Percentiles rank a stretch among this genome's conserved stretches.
These are phyloP conservation scores for Botrytis tulipae DNA, from an alignment of 2,329 filamentous ascomycete genomes.

Conservation along the genomic window DNA sequence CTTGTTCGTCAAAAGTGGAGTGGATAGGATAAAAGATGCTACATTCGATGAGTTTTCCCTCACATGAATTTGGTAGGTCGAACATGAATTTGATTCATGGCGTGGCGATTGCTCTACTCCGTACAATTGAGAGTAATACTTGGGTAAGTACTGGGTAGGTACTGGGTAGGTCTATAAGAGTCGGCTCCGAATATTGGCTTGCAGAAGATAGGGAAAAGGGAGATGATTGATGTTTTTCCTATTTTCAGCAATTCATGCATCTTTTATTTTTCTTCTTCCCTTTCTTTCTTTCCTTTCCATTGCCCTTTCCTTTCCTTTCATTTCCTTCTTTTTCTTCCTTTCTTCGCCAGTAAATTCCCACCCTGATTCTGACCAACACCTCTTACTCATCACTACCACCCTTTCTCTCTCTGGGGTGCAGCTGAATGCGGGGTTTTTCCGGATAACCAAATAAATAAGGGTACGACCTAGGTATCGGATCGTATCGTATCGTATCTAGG, in stretches of 20 bases:
- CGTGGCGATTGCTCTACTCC: neutral
- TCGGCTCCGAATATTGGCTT: neutral
- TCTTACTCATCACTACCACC: neutral
- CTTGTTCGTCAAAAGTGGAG: neutral
- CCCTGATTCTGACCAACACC: neutral
- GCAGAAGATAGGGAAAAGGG: neutral
- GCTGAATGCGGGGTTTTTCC: slow-evolving; percentile 5
- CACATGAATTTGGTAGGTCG: neutral
- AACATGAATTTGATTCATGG: neutral
- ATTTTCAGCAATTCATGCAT: neutral
- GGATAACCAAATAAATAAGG: neutral
- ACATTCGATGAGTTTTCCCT: neutral
- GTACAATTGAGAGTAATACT: neutral
- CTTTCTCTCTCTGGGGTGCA: slow-evolving; percentile 8
- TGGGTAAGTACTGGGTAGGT: no score
- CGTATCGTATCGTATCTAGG: neutral
- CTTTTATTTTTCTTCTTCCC: neutral
- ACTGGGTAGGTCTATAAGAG: neutral
- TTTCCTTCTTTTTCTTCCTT: neutral
- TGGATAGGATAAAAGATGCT: slow-evolving; percentile 4
- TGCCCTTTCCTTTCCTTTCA: neutral
- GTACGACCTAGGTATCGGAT: neutral
- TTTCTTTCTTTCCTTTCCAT: fast-evolving
- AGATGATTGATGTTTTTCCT: neutral
- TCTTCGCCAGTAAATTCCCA: neutral